These are phyloP conservation scores for Euphorbia peplus DNA, from an alignment of 345 rosid species.

Conservation along the genomic window DNA sequence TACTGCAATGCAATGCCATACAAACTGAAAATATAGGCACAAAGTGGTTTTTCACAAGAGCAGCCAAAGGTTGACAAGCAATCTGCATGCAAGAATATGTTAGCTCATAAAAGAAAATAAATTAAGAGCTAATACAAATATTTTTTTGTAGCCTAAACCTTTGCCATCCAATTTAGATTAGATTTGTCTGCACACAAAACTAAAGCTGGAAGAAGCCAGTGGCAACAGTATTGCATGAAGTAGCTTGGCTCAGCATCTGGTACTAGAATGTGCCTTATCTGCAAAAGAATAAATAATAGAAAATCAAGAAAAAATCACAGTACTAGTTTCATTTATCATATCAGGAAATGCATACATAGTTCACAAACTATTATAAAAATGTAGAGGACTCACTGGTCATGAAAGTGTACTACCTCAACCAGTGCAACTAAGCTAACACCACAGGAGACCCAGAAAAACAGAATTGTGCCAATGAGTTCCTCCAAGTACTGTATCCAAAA, in stretches of 20 bases:
- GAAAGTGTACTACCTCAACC: constrained; percentile 60
- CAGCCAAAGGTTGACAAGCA: constrained; percentile 54
- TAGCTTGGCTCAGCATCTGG: constrained; percentile 59
- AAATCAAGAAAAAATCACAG: neutral
- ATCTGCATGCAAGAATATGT: constrained; percentile 49
- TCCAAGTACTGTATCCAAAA: constrained; percentile 68
- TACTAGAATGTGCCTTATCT: constrained; percentile 69
- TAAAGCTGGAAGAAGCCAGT: constrained; percentile 91
- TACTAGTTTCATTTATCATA: neutral
- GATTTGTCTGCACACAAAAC: constrained; percentile 54
- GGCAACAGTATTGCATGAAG: constrained; percentile 76
- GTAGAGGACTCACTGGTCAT: constrained; percentile 9
- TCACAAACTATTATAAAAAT: constrained; percentile 11
- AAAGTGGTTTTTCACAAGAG: constrained; percentile 62
- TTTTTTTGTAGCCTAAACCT: constrained; percentile 40
- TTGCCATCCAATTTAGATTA: constrained; percentile 68
- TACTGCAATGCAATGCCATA: constrained; percentile 70
- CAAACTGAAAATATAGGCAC: constrained; percentile 84
- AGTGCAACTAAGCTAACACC: constrained; percentile 85
- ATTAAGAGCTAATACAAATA: neutral
- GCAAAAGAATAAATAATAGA: constrained; percentile 25
- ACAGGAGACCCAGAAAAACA: constrained; percentile 82
- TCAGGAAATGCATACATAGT: neutral
- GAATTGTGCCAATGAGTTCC: constrained; percentile 74
- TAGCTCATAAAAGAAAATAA: constrained; percentile 1